Percentiles rank a stretch among this genome's conserved stretches.
Conservation (phyloP, 192 early-diverging fungal genomes). For the Spinellus fusiger region DNA sequence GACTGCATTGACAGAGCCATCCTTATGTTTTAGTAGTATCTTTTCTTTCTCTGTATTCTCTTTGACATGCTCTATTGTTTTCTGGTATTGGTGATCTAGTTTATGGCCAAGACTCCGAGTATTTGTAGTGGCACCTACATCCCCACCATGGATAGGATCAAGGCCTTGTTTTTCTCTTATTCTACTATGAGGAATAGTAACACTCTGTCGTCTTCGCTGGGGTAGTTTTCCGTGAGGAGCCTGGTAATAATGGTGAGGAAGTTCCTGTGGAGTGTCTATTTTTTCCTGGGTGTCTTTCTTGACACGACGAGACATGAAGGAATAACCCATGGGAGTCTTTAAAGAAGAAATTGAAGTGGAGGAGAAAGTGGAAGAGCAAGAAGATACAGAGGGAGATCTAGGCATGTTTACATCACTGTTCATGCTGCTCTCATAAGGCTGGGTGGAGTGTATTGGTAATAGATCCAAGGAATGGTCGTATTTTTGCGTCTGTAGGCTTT, state of each 20-base stretch:
- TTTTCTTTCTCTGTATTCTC: not conserved
- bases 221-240: not conserved
- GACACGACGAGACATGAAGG: not conserved
- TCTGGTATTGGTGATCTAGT: not conserved
- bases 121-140: not conserved
- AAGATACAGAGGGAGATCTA: conserved; percentile 11
- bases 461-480: not conserved
- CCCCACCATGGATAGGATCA: not conserved
- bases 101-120: conserved; percentile 3
- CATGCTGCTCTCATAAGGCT: not conserved
- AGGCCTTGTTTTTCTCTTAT: not conserved
- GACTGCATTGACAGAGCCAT: not conserved
- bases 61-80: not conserved
- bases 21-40: not conserved
- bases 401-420: not conserved
- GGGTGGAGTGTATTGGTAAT: not conserved
- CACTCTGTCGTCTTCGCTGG: conserved; percentile 5
- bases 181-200: conserved; percentile 13
- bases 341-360: conserved; percentile 3
- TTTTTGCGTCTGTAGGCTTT: not conserved
- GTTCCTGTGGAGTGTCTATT: not conserved
- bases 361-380: conserved; percentile 6
- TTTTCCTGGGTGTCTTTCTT: not conserved
- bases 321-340: conserved; percentile 10
- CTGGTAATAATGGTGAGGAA: not conserved